A percentile compares a stretch with the other conserved stretches of the same genome.
Conservation (phyloP, 1,139 yeast species). For the Pichia sorboxylosa region DNA sequence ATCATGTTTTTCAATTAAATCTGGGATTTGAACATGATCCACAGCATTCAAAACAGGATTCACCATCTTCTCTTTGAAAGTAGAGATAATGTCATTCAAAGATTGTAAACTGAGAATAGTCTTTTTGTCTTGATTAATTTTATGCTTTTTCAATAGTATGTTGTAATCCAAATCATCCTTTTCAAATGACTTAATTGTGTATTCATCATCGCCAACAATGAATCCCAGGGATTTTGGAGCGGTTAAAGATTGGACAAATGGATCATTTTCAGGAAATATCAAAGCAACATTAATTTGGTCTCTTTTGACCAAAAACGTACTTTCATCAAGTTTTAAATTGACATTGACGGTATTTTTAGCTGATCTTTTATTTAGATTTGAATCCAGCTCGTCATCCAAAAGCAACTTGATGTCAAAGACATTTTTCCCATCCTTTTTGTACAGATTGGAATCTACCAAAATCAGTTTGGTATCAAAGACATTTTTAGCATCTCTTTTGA, state of each 20-base stretch:
- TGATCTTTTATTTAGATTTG: constrained; percentile 12
- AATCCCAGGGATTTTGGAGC: constrained; percentile 6
- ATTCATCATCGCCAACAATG: constrained; percentile 7
- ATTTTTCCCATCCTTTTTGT: constrained; percentile 15
- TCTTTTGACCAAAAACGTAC: constrained; percentile 8
- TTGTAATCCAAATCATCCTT: constrained; percentile 1
- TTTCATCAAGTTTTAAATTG: constrained; percentile 9
- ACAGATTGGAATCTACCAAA: constrained; percentile 1
- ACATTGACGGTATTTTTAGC: constrained; percentile 9
- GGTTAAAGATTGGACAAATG: background rate
- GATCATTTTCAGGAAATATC: background rate
- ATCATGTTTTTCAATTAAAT: constrained; percentile 4
- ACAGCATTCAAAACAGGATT: constrained; percentile 12
- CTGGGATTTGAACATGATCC: constrained; percentile 10
- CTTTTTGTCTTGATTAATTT: constrained; percentile 3
- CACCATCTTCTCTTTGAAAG: constrained; percentile 6
- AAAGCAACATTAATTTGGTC: constrained; percentile 6
- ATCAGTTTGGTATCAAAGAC: constrained; percentile 7
- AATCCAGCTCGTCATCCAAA: constrained; percentile 8
- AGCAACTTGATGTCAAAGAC: constrained; percentile 11
- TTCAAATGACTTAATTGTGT: constrained; percentile 1
- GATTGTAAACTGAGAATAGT: constrained; percentile 4
- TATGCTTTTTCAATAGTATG: constrained; percentile 2
- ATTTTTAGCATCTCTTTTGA: constrained; percentile 16
- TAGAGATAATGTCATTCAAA: constrained; percentile 4